phyloP scores from a whole-genome alignment of 768 basidiomycete genomes.

The Podaxis sp. region DNA sequence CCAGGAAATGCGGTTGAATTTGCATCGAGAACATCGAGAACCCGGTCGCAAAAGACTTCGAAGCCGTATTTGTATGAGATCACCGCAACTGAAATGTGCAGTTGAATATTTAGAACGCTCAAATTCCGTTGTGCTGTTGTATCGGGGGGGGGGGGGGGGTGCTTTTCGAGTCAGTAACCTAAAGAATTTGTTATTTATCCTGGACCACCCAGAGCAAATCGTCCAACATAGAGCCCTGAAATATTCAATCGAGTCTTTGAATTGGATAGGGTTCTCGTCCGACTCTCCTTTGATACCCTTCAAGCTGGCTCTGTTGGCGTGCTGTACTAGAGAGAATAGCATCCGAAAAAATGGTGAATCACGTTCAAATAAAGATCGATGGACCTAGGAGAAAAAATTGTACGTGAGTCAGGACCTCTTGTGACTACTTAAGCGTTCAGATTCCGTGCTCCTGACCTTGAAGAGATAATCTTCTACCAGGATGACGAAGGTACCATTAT shows the following conservation, averaged over 20 bases:
- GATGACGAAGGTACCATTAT: background rate
- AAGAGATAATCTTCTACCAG: background rate
- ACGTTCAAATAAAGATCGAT: background rate
- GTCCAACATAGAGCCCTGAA: conserved; percentile 18
- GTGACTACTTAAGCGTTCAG: background rate
- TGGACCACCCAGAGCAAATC: conserved; percentile 17
- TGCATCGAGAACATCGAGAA: background rate
- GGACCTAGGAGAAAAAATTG: background rate
- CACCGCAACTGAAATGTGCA: background rate
- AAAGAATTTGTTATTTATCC: background rate
- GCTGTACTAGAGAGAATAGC: background rate
- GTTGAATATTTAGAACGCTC: background rate
- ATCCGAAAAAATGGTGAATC: background rate
- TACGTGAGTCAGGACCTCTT: background rate
- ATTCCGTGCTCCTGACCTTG: background rate
- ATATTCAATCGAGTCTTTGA: conserved; percentile 12
- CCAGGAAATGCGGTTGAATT: background rate
- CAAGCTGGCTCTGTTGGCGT: background rate
- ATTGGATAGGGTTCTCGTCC: conserved; percentile 14
- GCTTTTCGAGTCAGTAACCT: background rate
- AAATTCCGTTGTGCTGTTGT: background rate
- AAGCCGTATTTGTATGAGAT: conserved; percentile 6
- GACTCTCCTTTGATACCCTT: background rate
- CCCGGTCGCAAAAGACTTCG: background rate
- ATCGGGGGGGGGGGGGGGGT: background rate